Conservation (phyloP, 345 rosid species). For the Lumnitzera racemosa region DNA sequence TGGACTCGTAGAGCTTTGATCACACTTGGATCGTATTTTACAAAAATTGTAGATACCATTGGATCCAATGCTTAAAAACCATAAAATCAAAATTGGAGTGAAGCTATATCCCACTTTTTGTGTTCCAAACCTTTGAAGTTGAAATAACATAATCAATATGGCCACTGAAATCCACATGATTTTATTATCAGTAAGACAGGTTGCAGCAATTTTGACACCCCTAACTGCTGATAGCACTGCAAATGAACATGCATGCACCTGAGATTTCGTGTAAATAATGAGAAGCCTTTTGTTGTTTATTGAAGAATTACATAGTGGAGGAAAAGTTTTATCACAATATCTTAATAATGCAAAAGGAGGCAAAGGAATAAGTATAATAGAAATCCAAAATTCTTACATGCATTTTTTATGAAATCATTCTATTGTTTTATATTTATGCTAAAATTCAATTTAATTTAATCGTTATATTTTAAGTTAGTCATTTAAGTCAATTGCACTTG, state of each 20-base stretch:
- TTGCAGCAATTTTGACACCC: slow-evolving; percentile 16
- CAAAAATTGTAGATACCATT: slow-evolving; percentile 21
- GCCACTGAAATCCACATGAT: slow-evolving; percentile 29
- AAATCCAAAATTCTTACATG: too few species aligned
- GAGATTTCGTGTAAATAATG: too few species aligned
- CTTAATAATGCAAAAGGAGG: too few species aligned
- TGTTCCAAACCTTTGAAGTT: slow-evolving; percentile 19
- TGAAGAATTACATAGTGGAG: too few species aligned
- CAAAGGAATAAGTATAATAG: too few species aligned
- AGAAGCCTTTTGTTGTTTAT: too few species aligned
- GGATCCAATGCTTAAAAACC: slow-evolving; percentile 13
- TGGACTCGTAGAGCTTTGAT: slow-evolving; percentile 17
- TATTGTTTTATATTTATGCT: too few species aligned
- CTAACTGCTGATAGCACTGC: slow-evolving; percentile 25
- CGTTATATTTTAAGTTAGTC: too few species aligned
- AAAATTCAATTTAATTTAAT: too few species aligned
- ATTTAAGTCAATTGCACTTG: too few species aligned
- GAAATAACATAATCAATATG: slow-evolving; percentile 16
- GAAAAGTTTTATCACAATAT: too few species aligned
- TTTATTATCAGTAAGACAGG: slow-evolving; percentile 3
- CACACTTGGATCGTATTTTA: slow-evolving; percentile 14
- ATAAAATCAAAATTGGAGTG: slow-evolving; percentile 15
- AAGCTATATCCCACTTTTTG: slow-evolving; percentile 21
- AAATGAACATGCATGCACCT: not conserved
- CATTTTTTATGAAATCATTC: too few species aligned